These are phyloP conservation scores for Colletotrichum phormii DNA, from an alignment of 2,329 filamentous ascomycete species.

Conservation along the genomic window DNA sequence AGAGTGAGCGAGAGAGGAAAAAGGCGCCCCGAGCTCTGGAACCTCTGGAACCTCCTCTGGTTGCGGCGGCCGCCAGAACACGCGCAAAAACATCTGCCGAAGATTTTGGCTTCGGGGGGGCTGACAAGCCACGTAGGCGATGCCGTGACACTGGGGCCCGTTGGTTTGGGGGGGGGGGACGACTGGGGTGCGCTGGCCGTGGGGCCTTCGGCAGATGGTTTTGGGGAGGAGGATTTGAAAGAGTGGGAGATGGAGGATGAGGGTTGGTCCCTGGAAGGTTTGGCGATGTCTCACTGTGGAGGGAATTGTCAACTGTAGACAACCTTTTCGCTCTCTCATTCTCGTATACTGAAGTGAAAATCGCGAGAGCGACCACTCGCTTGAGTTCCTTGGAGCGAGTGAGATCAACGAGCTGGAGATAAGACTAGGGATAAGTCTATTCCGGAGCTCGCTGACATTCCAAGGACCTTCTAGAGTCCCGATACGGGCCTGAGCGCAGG, in stretches of 20 bases:
- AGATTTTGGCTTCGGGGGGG: constrained; percentile 16
- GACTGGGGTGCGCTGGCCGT: constrained; percentile 11
- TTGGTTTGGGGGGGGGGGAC: not conserved
- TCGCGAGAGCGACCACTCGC: not conserved
- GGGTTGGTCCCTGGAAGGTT: constrained; percentile 28
- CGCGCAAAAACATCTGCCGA: constrained; percentile 30
- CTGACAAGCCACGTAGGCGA: constrained; percentile 24
- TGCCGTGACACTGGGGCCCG: not conserved
- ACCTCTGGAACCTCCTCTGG: not conserved
- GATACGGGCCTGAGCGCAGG: no score
- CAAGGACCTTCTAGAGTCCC: no score
- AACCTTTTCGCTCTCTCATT: not conserved
- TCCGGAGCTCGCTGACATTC: not conserved
- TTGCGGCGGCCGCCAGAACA: not conserved
- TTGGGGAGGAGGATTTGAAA: not conserved
- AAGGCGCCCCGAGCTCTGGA: not conserved
- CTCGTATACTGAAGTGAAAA: not conserved
- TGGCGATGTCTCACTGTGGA: not conserved
- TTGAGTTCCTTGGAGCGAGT: not conserved
- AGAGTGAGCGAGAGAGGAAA: not conserved
- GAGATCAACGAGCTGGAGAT: not conserved
- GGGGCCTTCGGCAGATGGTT: constrained; percentile 31
- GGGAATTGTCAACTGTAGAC: not conserved
- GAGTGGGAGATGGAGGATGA: not conserved
- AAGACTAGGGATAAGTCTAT: not conserved